phyloP scores from a whole-genome alignment of 2,329 filamentous ascomycete genomes.

The Verticillium longisporum region DNA sequence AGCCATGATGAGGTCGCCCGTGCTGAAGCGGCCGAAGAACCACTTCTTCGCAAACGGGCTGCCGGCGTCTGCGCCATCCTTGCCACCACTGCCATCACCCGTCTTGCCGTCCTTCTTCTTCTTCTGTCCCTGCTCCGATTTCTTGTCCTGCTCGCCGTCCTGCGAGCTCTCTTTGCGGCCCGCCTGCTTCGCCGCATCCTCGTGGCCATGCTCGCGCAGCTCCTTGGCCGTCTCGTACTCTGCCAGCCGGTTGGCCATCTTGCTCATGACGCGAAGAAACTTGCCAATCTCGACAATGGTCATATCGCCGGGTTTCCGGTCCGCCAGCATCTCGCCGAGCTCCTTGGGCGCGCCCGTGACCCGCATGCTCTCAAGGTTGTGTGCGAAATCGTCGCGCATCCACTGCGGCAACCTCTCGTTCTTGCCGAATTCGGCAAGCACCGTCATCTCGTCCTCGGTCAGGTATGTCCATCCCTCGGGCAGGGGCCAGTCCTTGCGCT shows the following conservation, averaged over 20 bases:
- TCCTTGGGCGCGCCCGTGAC: constrained; percentile 64
- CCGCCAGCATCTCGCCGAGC: constrained; percentile 49
- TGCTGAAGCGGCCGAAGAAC: constrained; percentile 12
- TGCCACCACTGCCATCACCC: constrained; percentile 17
- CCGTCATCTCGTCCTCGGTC: constrained; percentile 37
- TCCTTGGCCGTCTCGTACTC: constrained; percentile 11
- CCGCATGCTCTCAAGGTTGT: constrained; percentile 56
- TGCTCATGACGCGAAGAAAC: constrained; percentile 47
- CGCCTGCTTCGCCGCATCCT: constrained; percentile 7
- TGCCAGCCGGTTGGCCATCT: constrained; percentile 40
- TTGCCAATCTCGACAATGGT: constrained; percentile 46
- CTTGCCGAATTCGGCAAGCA: constrained; percentile 48
- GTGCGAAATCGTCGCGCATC: constrained; percentile 53
- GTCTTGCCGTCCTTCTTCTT: constrained; percentile 5
- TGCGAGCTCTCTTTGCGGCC: constrained; percentile 4
- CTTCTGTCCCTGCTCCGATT: constrained; percentile 13
- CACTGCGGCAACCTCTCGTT: constrained; percentile 55
- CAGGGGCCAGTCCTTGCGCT: constrained; percentile 22
- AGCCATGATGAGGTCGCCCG: constrained; percentile 38
- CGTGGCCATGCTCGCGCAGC: constrained; percentile 7
- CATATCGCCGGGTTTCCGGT: constrained; percentile 42
- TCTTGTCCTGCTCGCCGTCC: constrained; percentile 8
- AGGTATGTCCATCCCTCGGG: constrained; percentile 41
- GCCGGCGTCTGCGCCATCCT: constrained; percentile 25
- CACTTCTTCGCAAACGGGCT: constrained; percentile 7